These are phyloP conservation scores for Penicillium sp. DNA, from an alignment of 2,329 filamentous ascomycete genomes.

Conservation along the genomic window DNA sequence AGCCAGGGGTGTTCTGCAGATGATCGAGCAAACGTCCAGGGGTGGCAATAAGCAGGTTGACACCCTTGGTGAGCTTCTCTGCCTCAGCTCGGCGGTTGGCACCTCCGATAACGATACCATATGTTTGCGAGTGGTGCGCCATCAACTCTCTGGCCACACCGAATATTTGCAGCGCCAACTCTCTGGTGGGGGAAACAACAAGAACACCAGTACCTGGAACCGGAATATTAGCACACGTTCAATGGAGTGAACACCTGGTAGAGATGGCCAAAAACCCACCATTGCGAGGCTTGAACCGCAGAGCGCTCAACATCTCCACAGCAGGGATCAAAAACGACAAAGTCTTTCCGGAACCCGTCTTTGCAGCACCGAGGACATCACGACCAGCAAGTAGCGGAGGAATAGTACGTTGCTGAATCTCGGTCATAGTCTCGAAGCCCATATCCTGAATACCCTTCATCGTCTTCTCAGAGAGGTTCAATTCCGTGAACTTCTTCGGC, in stretches of 20 bases:
- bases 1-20: slow-evolving; percentile 80
- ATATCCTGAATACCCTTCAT: slow-evolving; percentile 81
- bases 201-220: slow-evolving; percentile 70
- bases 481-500: slow-evolving; percentile 64
- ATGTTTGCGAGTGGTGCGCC: slow-evolving; percentile 86
- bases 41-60: slow-evolving; percentile 89
- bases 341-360: slow-evolving; percentile 94
- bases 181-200: slow-evolving; percentile 83
- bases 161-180: slow-evolving; percentile 91
- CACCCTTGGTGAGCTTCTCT: slow-evolving; percentile 86
- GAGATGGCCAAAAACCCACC: too few species aligned
- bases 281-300: slow-evolving; percentile 91
- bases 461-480: slow-evolving; percentile 79
- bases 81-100: slow-evolving; percentile 84
- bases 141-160: slow-evolving; percentile 89
- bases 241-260: too few species aligned
- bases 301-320: slow-evolving; percentile 79
- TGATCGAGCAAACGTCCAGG: slow-evolving; percentile 92
- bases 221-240: too few species aligned
- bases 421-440: slow-evolving; percentile 91
- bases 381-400: slow-evolving; percentile 79
- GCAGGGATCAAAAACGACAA: slow-evolving; percentile 88
- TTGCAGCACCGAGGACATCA: slow-evolving; percentile 88
- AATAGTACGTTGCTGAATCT: slow-evolving; percentile 81
- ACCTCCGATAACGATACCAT: slow-evolving; percentile 91